Evolutionary conservation across 495 filamentous ascomycete species (phyloP).

Genomic region (Talaromyces thailandensis): DNA sequence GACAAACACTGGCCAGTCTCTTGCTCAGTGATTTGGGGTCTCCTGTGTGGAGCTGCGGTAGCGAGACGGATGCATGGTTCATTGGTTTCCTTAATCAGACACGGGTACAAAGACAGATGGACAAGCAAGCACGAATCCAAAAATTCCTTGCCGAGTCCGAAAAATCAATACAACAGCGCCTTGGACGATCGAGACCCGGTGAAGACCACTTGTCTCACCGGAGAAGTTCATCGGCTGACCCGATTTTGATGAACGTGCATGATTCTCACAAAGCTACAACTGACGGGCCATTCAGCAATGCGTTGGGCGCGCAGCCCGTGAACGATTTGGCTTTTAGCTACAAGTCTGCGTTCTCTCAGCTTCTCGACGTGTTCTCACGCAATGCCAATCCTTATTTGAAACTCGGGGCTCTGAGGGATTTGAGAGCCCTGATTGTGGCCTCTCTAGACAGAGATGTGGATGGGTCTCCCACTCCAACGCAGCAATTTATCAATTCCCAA

Average conservation of each 20-base stretch:
- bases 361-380: conserved; percentile 80
- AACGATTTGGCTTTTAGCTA: conserved; percentile 51
- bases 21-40: conserved; percentile 85
- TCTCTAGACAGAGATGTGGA: conserved; percentile 52
- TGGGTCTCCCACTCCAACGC: conserved; percentile 22
- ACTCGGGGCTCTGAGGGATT: conserved; percentile 72
- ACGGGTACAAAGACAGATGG: conserved; percentile 67
- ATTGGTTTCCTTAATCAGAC: conserved; percentile 63
- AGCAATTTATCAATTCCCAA: conserved; percentile 14
- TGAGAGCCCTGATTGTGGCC: conserved; percentile 72
- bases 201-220: conserved; percentile 28
- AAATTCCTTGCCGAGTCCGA: conserved; percentile 35
- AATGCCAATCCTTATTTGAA: conserved; percentile 85
- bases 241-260: conserved; percentile 14
- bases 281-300: not conserved
- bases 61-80: conserved; percentile 92
- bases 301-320: not conserved
- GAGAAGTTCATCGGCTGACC: conserved; percentile 34
- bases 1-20: conserved; percentile 72
- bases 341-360: conserved; percentile 62
- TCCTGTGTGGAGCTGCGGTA: conserved; percentile 71
- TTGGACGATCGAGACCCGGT: conserved; percentile 12
- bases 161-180: conserved; percentile 17
- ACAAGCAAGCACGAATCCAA: conserved; percentile 44
- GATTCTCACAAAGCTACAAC: not conserved